Evolutionary conservation across 257 asterid genomes (phyloP), one percentile per base, ranked within the genome.

Genomic region (Thymus mandschuricus): DNA sequence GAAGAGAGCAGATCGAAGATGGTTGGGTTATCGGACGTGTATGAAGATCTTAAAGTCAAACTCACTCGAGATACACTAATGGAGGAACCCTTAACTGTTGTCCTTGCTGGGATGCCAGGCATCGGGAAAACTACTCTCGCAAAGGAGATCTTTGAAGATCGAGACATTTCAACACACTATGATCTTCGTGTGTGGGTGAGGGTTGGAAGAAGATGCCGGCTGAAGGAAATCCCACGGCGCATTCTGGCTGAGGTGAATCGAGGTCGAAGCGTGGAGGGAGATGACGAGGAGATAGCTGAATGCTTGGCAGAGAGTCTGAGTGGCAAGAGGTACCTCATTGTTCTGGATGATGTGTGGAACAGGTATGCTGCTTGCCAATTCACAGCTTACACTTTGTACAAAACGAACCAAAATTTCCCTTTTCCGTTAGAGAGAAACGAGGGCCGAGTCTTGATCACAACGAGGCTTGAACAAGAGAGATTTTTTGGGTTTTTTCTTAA

Each of bases 381-480:
- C 52, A 46, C 21, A 46, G 1, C 11, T 46, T 3, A 46, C 15
- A 46, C n/a, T 46, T 46, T 46, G 52, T 46, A 46, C 52, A 46
- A 13, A 46, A 10, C 3, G 11, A 4, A 46, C 15, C 11, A 46
- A 46, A 15, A 3, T 2, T 46, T 9, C 52, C 52, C 52, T 46
- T 46, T 46, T 4, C 52, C 52, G 11, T 12, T 46, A 46, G 52
- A 46, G 52, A 46, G 52, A 46, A 46, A 46, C 15, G 52, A 46
- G 15, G 38, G 62, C 10, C 38, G 72, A 35, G 13, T 67, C 62
- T 10, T 67, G 38, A 1, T 55, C 41, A 55, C 73, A 2, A 68
- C 43, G 12, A 45, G 61, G 38, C 44, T 55, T 1, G 29, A 55
- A 10, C 52, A 46, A 46, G 52, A 46, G 52, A 12, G 1, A 10